A percentile compares a stretch with the other conserved stretches of the same genome.
These are phyloP conservation scores for Astrothelium macrocarpum DNA, from an alignment of 495 filamentous ascomycete genomes.

Conservation along the genomic window DNA sequence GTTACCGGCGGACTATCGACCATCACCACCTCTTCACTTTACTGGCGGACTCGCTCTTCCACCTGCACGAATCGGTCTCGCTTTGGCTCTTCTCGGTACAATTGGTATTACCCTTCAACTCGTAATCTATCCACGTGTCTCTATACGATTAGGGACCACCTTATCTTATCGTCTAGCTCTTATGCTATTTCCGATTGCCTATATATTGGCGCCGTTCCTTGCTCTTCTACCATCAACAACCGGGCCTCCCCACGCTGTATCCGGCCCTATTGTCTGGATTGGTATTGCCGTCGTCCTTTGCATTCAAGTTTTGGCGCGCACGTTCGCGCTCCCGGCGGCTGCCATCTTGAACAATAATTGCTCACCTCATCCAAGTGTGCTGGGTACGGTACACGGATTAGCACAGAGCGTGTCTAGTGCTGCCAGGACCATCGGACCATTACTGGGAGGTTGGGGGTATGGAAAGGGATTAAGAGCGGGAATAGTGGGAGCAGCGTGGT, in stretches of 20 bases:
- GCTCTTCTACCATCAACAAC: constrained; percentile 43
- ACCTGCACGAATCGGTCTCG: constrained; percentile 58
- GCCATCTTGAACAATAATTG: constrained; percentile 63
- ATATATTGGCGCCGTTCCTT: constrained; percentile 57
- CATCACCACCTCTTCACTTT: constrained; percentile 50
- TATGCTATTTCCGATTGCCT: constrained; percentile 56
- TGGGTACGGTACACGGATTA: constrained; percentile 62
- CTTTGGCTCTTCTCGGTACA: constrained; percentile 58
- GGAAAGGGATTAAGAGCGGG: constrained; percentile 56
- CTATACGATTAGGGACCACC: constrained; percentile 51
- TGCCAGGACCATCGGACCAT: constrained; percentile 56
- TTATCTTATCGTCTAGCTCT: constrained; percentile 49
- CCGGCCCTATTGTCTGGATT: constrained; percentile 50
- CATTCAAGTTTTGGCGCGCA: constrained; percentile 60
- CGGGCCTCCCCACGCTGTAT: constrained; percentile 37
- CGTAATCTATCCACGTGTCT: constrained; percentile 56
- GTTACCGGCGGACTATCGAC: constrained; percentile 40
- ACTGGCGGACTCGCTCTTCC: constrained; percentile 61
- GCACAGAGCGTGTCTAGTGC: constrained; percentile 53
- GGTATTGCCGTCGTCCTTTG: constrained; percentile 54
- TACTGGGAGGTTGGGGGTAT: constrained; percentile 54
- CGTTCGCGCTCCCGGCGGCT: constrained; percentile 58
- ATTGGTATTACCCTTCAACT: constrained; percentile 62
- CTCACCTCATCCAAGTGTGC: constrained; percentile 48
- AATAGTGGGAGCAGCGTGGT: constrained; percentile 61